phyloP scores from a whole-genome alignment of 495 filamentous ascomycete species.

The Copromyces sp. region DNA sequence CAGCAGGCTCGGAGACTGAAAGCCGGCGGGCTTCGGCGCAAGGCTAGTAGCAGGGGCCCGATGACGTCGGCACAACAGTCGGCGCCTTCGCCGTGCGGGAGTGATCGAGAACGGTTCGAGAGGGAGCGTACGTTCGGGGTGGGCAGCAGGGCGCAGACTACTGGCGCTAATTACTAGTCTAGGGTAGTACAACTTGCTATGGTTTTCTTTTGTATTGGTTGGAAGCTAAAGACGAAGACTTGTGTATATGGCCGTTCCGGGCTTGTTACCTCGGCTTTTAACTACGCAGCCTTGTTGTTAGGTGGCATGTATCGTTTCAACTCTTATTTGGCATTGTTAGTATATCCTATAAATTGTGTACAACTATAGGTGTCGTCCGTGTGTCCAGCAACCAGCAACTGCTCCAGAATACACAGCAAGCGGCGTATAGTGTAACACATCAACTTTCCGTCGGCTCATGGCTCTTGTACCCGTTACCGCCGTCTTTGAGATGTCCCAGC shows the following conservation, averaged over 20 bases:
- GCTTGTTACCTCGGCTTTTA: not conserved
- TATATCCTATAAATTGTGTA: not conserved
- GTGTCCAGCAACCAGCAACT: not conserved
- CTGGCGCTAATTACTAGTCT: not conserved
- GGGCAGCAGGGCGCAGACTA: not conserved
- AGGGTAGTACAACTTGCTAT: not conserved
- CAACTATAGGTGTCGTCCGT: not conserved
- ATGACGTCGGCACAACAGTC: not conserved
- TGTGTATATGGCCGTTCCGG: not conserved
- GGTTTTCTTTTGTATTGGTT: not conserved
- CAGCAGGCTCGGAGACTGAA: conserved; percentile 60
- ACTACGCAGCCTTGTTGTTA: not conserved
- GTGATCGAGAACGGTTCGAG: not conserved
- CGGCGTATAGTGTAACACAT: not conserved
- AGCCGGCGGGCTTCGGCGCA: conserved; percentile 31
- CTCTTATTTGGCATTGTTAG: not conserved
- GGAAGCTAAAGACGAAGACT: not conserved
- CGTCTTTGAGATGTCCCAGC: not conserved
- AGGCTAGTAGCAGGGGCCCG: conserved; percentile 23
- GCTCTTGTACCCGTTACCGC: not conserved
- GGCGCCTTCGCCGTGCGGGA: not conserved
- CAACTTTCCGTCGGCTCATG: not conserved
- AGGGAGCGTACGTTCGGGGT: not conserved
- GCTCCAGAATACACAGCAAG: not conserved
- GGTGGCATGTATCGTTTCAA: not conserved